Base-by-base conservation (phyloP, 2,329 filamentous ascomycete genomes). In the Orbilia blumenaviensis region DNA sequence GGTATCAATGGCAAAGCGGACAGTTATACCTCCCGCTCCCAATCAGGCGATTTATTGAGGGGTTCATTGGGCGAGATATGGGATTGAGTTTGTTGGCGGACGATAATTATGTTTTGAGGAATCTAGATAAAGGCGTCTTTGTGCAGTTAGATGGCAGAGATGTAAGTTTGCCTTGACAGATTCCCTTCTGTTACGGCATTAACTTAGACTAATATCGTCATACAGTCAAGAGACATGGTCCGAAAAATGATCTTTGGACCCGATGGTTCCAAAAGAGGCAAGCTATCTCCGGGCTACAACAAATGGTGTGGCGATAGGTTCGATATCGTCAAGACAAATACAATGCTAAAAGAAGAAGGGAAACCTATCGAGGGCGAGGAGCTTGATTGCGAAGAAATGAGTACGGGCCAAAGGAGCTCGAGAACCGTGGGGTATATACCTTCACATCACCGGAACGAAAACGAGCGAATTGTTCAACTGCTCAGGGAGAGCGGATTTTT, bases 291-390 rank as follows among this genome's bases (percentile, higher is more conserved):
- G 8, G 67, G 60, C 9, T 72, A 72, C 16, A 64, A 64, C 16
- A 63, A 64, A 34, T 72, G 67, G 67, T 63, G 56, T 29, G 67
- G 67, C 18, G 56, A 64, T 58, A 56, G 67, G 16, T 50, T 72
- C 27, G 67, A 72, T 21, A 64, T 72, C n/a, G 58, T 72, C 1
- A 63, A 48, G 18, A 72, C 23, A 9, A 38, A 72, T 14, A 72
- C 60, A 7, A 72, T 72, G 66, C 23, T 62, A 5, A 54, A 38
- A 23, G 54, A 69, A 29, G 21, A 58, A 21, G 56, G 54, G 12
- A 36, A 54, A 34, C 25, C n/a, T 12, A 3, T n/a, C 12, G 48
- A 21, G 14, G 18, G 16, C 29, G 18, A 36, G 10, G 16, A 34
- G 3, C n/a, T 9, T 16, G 48, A 54, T 21, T 4, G 27, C 27